Base-by-base conservation (phyloP, 73 alveolate genomes). In the Paramecium sonneborni region DNA sequence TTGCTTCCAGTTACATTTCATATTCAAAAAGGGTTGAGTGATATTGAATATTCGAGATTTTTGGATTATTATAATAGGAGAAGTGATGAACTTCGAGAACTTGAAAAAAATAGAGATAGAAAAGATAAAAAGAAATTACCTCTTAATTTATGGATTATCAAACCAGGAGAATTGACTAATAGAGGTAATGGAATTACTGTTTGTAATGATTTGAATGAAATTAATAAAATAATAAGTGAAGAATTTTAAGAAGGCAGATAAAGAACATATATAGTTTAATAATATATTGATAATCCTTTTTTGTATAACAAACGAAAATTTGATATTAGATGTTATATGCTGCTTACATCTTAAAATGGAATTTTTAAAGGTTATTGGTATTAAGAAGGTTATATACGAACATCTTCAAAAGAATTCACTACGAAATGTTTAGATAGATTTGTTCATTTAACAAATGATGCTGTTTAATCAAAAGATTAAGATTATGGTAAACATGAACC, bases 101-200 rank as follows among this genome's bases (percentile, higher is more conserved):
- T 74, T 15, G 96, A 92, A 24, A 85, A 87, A 35, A 43, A 11
- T 20, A 79, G 74, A 44, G 44, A 79, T 46, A 38, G 55, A 37
- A 88, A 70, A 32, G 87, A 88, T 15, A 26, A 15, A 8, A 43
- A 84, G 85, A 92, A 55, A 21, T 30, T 37, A 37, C 70, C 93
- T 84, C 69, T 84, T 24, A 93, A 93, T 86, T 58, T 96, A 21
- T 96, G 99, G 98, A 96, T 96, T 21, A 96, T 96, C 1, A 96
- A 96, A 85, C 99, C 99, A 5, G 99, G 99, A 26, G 99, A 96
- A 85, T 91, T 94, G 85, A 96, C 99, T 24, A 96, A 96, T 88
- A 88, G 99, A 93, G 99, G 99, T 1, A 82, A 92, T 28, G 95
- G 95, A 37, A 95, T 95, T 23, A 41, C 92, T 34, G 96, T 95